Conservation (phyloP, 495 filamentous ascomycete genomes). For the Evernia prunastri region DNA sequence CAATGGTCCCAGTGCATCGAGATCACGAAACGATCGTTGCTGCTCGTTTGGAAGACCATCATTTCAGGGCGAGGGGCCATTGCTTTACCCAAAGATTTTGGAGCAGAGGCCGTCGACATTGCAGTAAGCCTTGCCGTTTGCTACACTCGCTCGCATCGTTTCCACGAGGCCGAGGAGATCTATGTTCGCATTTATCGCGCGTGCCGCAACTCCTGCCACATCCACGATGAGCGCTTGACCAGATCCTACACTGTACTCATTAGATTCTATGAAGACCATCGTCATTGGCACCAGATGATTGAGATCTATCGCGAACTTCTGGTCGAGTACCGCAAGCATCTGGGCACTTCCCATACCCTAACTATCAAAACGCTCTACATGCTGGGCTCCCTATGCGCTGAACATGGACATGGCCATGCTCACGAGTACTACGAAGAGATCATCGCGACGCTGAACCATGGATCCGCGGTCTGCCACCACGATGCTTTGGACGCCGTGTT, state of each 20-base stretch:
- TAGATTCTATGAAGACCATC: constrained; percentile 42
- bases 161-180: constrained; percentile 49
- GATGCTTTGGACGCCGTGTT: constrained; percentile 40
- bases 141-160: constrained; percentile 36
- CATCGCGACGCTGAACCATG: constrained; percentile 36
- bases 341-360: constrained; percentile 40
- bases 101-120: constrained; percentile 37
- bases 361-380: constrained; percentile 42
- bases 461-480: constrained; percentile 35
- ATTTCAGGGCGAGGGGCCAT: constrained; percentile 35
- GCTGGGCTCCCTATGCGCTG: constrained; percentile 36
- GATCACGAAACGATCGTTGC: constrained; percentile 34
- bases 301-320: constrained; percentile 42
- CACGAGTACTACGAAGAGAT: constrained; percentile 46
- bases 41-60: constrained; percentile 41
- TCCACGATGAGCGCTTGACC: constrained; percentile 37
- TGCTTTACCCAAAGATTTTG: constrained; percentile 31
- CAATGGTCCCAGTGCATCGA: constrained; percentile 42
- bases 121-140: constrained; percentile 39
- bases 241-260: constrained; percentile 34
- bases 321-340: constrained; percentile 38
- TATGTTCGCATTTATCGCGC: constrained; percentile 54
- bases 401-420: constrained; percentile 39
- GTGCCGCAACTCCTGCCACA: constrained; percentile 39
- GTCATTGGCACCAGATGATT: constrained; percentile 41